Base-by-base conservation (phyloP, 1,284 basidiomycete genomes). In the Meira miltonrushii region DNA sequence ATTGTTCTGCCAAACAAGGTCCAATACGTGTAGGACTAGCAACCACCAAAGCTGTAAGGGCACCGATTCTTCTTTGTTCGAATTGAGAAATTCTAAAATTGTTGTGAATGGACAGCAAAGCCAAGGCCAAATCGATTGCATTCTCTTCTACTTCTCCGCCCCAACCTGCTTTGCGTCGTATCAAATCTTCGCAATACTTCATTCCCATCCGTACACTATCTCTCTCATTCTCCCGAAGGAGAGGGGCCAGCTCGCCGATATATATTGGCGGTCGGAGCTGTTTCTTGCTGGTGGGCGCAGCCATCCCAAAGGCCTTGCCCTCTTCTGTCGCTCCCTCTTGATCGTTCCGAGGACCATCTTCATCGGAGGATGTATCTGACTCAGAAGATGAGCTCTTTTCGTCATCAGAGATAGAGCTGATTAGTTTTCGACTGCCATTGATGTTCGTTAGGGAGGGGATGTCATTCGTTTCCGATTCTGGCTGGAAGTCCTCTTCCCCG, bases 1-100 rank as follows among this genome's bases (percentile, higher is more conserved):
- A 90, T 72, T 95, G 90, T 74, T 96, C 90, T 48, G 88, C 86
- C n/a, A 77, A 37, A 53, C 78, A 95, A 90, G 86, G 88, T 0
- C 89, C 86, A 41, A 88, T 86, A 60, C 86, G 85, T 33, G 80
- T 80, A 1, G 93, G 92, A 61, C 85, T 85, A 56, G 88, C 91
- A 1, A 84, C 84, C 0, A 93, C 85, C 1, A 97, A 81, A 0
- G 91, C 91, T 61, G 82, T 87, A 49, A 95, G 73, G 6, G 89
- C 85, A 0, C 82, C 84, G 71, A 91, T 89, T 54, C 90, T 82
- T 67, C 87, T 87, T 48, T 82, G 80, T n/a, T 90, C 85, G 65
- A 97, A 97, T 2, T 80, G 82, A 1, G 86, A 85, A 7, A 94
- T 80, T 8, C 92, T 86, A 68, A 84, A 97, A 63, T 89, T 90